Percentiles rank a stretch among this genome's conserved stretches.
phyloP scores from a whole-genome alignment of 257 asterid genomes.

The Galeopsis tetrahit region DNA sequence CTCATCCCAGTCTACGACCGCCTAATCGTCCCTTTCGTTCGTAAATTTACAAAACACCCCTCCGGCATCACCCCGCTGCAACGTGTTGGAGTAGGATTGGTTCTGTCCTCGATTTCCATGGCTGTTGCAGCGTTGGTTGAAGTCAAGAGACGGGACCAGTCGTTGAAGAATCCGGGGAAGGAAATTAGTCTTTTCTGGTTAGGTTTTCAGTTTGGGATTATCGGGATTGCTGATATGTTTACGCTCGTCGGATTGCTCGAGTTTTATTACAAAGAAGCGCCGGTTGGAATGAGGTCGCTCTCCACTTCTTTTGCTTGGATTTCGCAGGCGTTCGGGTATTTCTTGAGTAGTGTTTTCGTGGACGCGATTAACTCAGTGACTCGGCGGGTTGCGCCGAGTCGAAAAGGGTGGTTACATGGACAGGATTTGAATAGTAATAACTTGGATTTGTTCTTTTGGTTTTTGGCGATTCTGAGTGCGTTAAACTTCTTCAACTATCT shows the following conservation, averaged over 20 bases:
- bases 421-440: conserved; percentile 54
- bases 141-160: conserved; percentile 58
- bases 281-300: conserved; percentile 76
- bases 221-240: conserved; percentile 89
- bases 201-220: conserved; percentile 60
- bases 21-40: conserved; percentile 57
- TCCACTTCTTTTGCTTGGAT: conserved; percentile 75
- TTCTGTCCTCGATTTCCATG: conserved; percentile 70
- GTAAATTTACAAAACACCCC: conserved; percentile 58
- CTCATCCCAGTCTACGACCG: conserved; percentile 65
- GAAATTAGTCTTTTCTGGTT: conserved; percentile 77
- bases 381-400: conserved; percentile 41
- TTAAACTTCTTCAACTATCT: conserved; percentile 71
- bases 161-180: conserved; percentile 39
- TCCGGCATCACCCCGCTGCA: conserved; percentile 71
- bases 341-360: conserved; percentile 71
- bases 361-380: conserved; percentile 59
- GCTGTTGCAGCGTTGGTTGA: conserved; percentile 64
- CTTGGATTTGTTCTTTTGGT: conserved; percentile 73
- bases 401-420: conserved; percentile 74
- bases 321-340: conserved; percentile 69
- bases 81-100: conserved; percentile 72
- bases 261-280: conserved; percentile 83
- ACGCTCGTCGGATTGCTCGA: conserved; percentile 77
- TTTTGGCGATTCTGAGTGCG: conserved; percentile 69